Base-by-base conservation (phyloP, 352 stramenopile species). In the Phytophthora kernoviae region DNA sequence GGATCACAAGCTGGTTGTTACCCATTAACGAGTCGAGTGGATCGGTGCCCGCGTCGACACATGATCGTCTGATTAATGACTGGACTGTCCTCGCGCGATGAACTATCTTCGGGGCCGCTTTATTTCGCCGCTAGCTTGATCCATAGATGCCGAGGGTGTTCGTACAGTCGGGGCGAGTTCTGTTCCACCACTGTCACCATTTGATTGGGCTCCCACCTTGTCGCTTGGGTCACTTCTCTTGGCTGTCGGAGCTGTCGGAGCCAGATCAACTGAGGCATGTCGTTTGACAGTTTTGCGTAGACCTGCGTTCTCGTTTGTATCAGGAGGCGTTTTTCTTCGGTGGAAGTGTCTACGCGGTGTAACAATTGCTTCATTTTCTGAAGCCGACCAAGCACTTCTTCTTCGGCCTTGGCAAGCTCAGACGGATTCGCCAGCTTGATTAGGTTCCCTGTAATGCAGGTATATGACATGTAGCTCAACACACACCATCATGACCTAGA, bases 351-450 rank as follows among this genome's bases (percentile, higher is more conserved):
- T 0, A 88, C 58, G 14, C 74, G 76, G 37, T 73, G 51, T 20
- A 91, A 53, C 49, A 91, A 59, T 0, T 64, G 51, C 27, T 84
- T 88, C 65, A 91, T 83, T 44, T 79, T 86, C 14, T 86, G 61
- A 2, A 91, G 59, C 1, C 78, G 71, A 46, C 79, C 62, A 4
- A 46, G 64, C 8, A 89, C 80, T 18, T 90, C 75, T 4, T 72
- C 61, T 50, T 90, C 59, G 5, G 73, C 75, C 40, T 73, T 71
- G 8, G 81, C 71, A 12, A 90, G 61, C 27, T 92, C 82, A 22
- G 62, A 48, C 20, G 61, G 54, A 20, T 61, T 58, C 1, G 75
- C 67, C 18, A 90, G 40, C 52, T 90, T 90, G 39, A 70, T 54
- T 15, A 90, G 41, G 1, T 79, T 67, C 3, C 77, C 75, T 88